These are phyloP conservation scores for Astraeus odoratus DNA, from an alignment of 768 basidiomycete genomes.

Conservation along the genomic window DNA sequence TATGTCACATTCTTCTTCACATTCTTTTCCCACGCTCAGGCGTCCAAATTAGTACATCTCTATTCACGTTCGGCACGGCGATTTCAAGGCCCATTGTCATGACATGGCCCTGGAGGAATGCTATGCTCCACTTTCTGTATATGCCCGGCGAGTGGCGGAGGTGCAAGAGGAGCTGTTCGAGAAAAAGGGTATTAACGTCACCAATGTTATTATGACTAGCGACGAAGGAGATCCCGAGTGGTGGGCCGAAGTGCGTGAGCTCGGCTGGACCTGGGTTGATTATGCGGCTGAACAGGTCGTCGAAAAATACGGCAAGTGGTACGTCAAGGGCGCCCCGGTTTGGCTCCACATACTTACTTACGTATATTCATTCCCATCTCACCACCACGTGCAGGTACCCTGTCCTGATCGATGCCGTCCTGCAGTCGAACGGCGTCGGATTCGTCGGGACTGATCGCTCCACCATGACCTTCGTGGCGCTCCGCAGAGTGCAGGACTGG, in stretches of 20 bases:
- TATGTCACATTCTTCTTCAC: conserved; percentile 22
- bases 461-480: conserved; percentile 64
- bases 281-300: conserved; percentile 37
- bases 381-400: conserved; percentile 53
- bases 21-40: neutral
- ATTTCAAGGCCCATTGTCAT: conserved; percentile 44
- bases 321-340: conserved; percentile 10
- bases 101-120: conserved; percentile 37
- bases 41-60: conserved; percentile 41
- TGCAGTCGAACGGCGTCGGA: conserved; percentile 60
- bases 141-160: conserved; percentile 50
- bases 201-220: conserved; percentile 57
- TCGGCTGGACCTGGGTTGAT: conserved; percentile 49
- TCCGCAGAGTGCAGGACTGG: conserved; percentile 63
- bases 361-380: too few relatives aligned
- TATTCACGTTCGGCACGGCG: conserved; percentile 50
- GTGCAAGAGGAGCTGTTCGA: conserved; percentile 42
- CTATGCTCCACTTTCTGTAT: conserved; percentile 47
- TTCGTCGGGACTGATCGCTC: conserved; percentile 69
- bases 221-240: conserved; percentile 52
- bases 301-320: conserved; percentile 46
- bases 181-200: conserved; percentile 38
- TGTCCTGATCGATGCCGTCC: conserved; percentile 63
- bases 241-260: conserved; percentile 44
- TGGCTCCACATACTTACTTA: neutral